Percentiles rank a stretch among this genome's conserved stretches.
phyloP scores from a whole-genome alignment of 495 filamentous ascomycete genomes.

The Aspergillus diversus region DNA sequence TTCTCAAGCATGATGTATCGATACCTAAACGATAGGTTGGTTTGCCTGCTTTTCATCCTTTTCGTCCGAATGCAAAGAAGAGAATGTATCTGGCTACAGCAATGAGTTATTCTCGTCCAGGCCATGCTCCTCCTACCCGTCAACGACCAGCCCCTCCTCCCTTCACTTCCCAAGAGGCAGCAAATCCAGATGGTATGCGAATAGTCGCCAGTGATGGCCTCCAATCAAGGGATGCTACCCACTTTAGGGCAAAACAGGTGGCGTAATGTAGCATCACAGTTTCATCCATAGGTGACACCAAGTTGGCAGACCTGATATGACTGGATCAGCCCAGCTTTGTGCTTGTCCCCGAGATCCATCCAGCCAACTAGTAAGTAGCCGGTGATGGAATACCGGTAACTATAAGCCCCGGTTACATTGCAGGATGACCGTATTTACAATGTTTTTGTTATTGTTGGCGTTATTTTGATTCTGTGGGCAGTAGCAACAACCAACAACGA shows the following conservation, averaged over 20 bases:
- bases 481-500: neutral
- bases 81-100: neutral
- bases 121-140: neutral
- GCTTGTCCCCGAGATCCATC: constrained; percentile 3
- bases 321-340: constrained; percentile 12
- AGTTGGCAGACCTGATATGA: constrained; percentile 7
- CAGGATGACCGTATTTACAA: constrained; percentile 15
- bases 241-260: constrained; percentile 4
- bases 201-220: constrained; percentile 1
- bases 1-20: neutral
- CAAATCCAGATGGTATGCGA: constrained; percentile 10
- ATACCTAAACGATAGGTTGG: neutral
- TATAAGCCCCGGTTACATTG: constrained; percentile 25
- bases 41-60: neutral
- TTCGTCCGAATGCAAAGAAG: neutral
- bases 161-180: constrained; percentile 3
- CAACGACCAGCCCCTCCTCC: neutral
- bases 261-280: constrained; percentile 23
- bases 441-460: constrained; percentile 3
- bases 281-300: constrained; percentile 22
- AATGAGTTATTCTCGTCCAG: neutral
- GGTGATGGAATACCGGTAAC: constrained; percentile 11
- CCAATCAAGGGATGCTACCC: constrained; percentile 3
- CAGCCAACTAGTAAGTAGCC: neutral
- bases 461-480: constrained; percentile 5